These are phyloP conservation scores for Globisporangium camurandrum DNA, from an alignment of 352 stramenopile genomes.

Conservation along the genomic window DNA sequence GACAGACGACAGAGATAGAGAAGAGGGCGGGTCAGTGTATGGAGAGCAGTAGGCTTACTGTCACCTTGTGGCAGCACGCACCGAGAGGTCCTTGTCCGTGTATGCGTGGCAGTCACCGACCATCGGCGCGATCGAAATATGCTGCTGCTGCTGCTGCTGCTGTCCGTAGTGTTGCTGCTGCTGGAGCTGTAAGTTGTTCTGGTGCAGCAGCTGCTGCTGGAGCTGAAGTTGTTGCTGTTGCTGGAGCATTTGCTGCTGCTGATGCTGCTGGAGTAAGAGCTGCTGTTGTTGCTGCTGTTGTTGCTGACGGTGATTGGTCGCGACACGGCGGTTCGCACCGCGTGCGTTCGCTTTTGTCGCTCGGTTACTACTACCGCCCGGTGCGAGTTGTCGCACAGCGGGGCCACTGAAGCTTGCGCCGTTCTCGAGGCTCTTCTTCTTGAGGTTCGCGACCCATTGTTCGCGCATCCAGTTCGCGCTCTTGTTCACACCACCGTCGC, in stretches of 20 bases:
- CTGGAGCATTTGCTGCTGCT: not conserved
- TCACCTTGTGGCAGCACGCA: conserved; percentile 2
- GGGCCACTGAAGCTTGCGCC: conserved; percentile 10
- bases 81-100: conserved; percentile 15
- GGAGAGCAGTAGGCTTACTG: conserved; percentile 2
- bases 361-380: conserved; percentile 1
- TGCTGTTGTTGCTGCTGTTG: conserved; percentile 1
- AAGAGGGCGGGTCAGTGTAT: not conserved
- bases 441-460: conserved; percentile 81
- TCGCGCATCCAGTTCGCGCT: conserved; percentile 63
- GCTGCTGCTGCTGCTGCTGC: conserved; percentile 2
- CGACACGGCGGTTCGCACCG: conserved; percentile 16
- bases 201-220: conserved; percentile 10
- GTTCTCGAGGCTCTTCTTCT: conserved; percentile 56
- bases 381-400: conserved; percentile 2
- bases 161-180: conserved; percentile 6
- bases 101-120: conserved; percentile 7
- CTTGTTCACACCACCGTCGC: conserved; percentile 21
- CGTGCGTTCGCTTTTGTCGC: conserved; percentile 18
- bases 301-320: conserved; percentile 19
- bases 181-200: conserved; percentile 16
- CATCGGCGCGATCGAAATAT: conserved; percentile 13
- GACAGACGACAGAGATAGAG: not conserved
- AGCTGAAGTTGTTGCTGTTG: not conserved
- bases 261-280: not conserved